phyloP scores from a whole-genome alignment of 2,329 filamentous ascomycete genomes.

The Venturia aucupariae region DNA sequence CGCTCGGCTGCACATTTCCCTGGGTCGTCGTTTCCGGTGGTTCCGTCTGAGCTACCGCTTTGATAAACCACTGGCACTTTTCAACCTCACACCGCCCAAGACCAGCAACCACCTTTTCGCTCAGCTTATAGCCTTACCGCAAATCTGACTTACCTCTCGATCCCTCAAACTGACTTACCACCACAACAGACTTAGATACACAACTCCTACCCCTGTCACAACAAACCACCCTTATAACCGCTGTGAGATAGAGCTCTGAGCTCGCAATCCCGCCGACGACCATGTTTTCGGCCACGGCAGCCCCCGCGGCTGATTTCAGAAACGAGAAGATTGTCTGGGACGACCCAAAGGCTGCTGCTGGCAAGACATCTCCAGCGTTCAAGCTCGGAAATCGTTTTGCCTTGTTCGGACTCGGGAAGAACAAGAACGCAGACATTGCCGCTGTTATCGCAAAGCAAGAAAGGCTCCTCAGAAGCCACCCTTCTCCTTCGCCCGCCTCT shows the following conservation, averaged over 20 bases:
- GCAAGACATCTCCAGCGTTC: conserved; percentile 4
- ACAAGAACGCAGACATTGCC: conserved; percentile 6
- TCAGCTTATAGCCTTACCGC: neutral
- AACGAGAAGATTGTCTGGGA: conserved; percentile 12
- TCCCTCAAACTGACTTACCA: neutral
- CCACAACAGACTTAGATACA: neutral
- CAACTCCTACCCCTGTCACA: neutral
- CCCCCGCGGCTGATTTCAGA: conserved; percentile 10
- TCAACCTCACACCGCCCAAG: neutral
- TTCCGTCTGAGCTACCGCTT: neutral
- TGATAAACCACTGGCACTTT: neutral
- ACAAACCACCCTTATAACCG: neutral
- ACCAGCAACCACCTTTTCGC: neutral
- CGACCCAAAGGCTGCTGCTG: neutral
- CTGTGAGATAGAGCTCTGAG: neutral
- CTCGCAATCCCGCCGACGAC: neutral
- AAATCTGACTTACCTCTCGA: neutral
- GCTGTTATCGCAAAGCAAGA: conserved; percentile 13
- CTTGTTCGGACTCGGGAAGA: conserved; percentile 3
- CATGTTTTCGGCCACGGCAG: conserved; percentile 10
- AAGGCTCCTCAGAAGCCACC: conserved; percentile 7
- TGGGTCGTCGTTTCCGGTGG: neutral
- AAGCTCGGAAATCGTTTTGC: conserved; percentile 12
- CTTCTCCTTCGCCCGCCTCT: conserved; percentile 38
- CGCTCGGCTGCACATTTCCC: neutral